phyloP scores from a whole-genome alignment of 176 grass and related monocot species.

The Oryza australiensis region DNA sequence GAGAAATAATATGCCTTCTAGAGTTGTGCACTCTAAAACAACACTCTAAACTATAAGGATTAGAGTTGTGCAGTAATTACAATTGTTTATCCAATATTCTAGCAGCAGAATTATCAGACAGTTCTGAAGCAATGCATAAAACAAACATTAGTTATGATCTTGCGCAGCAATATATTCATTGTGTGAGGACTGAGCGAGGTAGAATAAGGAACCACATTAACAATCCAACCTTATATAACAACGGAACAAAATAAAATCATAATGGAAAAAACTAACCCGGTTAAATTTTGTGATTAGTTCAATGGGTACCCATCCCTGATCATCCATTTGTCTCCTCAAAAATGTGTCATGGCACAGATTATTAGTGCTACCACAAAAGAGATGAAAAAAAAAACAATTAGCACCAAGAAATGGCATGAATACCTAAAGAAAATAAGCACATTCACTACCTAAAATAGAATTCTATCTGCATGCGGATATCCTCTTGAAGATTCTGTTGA shows the following conservation, averaged over 20 bases:
- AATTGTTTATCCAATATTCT: not conserved
- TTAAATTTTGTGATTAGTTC: conserved; percentile 66
- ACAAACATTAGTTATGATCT: not conserved
- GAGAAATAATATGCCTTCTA: not conserved
- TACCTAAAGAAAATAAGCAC: not conserved
- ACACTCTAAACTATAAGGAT: not conserved
- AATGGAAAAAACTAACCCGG: conserved; percentile 48
- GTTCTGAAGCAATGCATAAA: not conserved
- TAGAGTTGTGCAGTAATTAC: not conserved
- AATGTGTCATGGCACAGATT: conserved; percentile 72
- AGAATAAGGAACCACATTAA: not conserved
- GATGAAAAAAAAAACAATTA: conserved; percentile 18
- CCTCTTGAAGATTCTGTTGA: conserved; percentile 36
- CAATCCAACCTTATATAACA: not conserved
- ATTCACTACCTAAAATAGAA: conserved; percentile 85
- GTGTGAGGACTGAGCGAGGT: not conserved
- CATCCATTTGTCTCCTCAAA: conserved; percentile 62
- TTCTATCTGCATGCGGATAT: conserved; percentile 67
- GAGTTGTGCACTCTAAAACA: no score
- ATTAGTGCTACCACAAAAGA: conserved; percentile 50
- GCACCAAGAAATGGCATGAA: not conserved
- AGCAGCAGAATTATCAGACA: not conserved
- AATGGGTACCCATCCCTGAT: conserved; percentile 81
- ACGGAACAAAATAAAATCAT: not conserved
- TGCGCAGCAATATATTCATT: not conserved